Evolutionary conservation across 2,329 filamentous ascomycete species (phyloP).

Genomic region (Venturia oleaginea): DNA sequence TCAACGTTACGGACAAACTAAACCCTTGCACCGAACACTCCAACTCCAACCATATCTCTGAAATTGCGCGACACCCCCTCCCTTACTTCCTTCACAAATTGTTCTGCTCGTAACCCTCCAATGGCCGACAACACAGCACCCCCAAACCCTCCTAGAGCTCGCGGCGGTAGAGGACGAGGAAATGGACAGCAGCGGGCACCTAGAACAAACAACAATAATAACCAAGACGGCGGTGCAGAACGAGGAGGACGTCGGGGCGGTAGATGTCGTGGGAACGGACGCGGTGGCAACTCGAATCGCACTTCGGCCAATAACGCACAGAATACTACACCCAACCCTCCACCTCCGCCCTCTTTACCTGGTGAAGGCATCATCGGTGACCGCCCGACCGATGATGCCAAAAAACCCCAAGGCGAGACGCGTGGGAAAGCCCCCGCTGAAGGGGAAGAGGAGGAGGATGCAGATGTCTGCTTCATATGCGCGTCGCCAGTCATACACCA

Average conservation of each 20-base stretch:
- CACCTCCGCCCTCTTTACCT: constrained; percentile 28
- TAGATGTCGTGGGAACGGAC: constrained; percentile 18
- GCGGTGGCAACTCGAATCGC: constrained; percentile 13
- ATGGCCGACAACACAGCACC: constrained; percentile 20
- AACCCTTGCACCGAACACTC: neutral
- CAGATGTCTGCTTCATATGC: constrained; percentile 94
- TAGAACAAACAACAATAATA: neutral
- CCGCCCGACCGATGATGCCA: constrained; percentile 41
- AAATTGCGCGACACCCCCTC: neutral
- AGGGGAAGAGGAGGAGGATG: constrained; percentile 48
- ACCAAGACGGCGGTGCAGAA: neutral
- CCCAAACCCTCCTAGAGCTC: constrained; percentile 21
- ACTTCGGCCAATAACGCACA: constrained; percentile 17
- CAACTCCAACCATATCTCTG: neutral
- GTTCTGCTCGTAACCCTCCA: neutral
- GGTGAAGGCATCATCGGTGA: constrained; percentile 35
- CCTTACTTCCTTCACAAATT: neutral
- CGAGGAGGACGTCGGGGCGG: constrained; percentile 26
- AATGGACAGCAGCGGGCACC: constrained; percentile 14
- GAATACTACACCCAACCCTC: constrained; percentile 16
- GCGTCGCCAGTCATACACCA: constrained; percentile 82
- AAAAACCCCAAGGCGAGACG: constrained; percentile 17
- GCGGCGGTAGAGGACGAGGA: constrained; percentile 23
- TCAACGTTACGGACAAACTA: neutral
- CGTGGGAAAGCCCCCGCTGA: constrained; percentile 19